A percentile compares a stretch with the other conserved stretches of the same genome.
These are phyloP conservation scores for Cryptococcus neoformans DNA, from an alignment of 1,284 basidiomycete species.

Conservation along the genomic window DNA sequence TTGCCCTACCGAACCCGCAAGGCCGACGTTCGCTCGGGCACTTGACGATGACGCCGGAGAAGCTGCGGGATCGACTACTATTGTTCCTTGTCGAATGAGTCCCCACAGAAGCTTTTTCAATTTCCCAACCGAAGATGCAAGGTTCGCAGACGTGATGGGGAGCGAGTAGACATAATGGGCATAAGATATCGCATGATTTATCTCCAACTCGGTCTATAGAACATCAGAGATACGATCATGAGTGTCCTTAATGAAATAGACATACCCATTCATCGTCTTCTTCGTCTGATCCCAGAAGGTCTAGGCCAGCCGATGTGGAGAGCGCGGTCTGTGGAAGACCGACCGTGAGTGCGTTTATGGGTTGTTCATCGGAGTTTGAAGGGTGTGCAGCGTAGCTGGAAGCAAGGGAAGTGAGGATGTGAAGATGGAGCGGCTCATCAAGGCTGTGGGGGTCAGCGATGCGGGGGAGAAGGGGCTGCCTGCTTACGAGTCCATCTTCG, in stretches of 20 bases:
- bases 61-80: not conserved
- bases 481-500: slow-evolving; percentile 14
- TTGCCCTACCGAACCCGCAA: slow-evolving; percentile 21
- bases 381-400: slow-evolving; percentile 22
- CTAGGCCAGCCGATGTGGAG: not conserved
- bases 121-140: slow-evolving; percentile 20
- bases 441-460: slow-evolving; percentile 27
- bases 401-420: slow-evolving; percentile 45
- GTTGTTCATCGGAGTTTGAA: slow-evolving; percentile 10
- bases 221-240: not conserved
- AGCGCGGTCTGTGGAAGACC: slow-evolving; percentile 12
- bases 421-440: slow-evolving; percentile 44
- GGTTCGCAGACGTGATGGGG: slow-evolving; percentile 19
- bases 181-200: slow-evolving; percentile 47
- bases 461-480: not conserved
- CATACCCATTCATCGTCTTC: slow-evolving; percentile 39
- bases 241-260: not conserved
- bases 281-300: slow-evolving; percentile 1
- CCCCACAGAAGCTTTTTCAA: slow-evolving; percentile 30
- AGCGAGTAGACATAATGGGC: slow-evolving; percentile 44
- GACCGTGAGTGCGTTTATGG: not conserved
- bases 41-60: slow-evolving; percentile 16
- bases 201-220: slow-evolving; percentile 35
- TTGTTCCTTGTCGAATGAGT: slow-evolving; percentile 23
- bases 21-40: slow-evolving; percentile 1